Conservation (phyloP, 2,329 filamentous ascomycete genomes). For the Zymoseptoria crescenta region DNA sequence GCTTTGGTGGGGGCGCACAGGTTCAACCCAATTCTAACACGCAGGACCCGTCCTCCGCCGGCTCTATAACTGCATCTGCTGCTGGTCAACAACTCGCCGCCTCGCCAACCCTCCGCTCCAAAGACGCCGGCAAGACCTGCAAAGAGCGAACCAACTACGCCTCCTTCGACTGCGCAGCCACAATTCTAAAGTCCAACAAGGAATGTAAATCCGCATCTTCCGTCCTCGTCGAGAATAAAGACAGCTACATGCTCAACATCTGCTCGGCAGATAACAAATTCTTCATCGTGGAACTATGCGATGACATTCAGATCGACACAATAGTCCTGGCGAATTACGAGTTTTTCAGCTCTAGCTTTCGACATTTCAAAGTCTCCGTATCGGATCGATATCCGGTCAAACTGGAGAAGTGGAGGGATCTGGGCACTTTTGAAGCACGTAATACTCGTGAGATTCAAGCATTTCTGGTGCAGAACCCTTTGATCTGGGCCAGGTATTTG, state of each 20-base stretch:
- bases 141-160: constrained; percentile 97
- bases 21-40: constrained; percentile 3
- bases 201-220: constrained; percentile 82
- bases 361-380: constrained; percentile 82
- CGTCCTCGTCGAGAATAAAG: constrained; percentile 91
- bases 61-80: constrained; percentile 2
- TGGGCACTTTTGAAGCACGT: constrained; percentile 82
- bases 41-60: background rate
- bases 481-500: constrained; percentile 92
- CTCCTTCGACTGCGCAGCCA: constrained; percentile 93
- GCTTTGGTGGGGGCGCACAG: constrained; percentile 44
- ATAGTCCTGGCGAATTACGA: constrained; percentile 97
- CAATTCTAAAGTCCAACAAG: constrained; percentile 79
- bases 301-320: constrained; percentile 80
- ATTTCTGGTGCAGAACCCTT: constrained; percentile 85
- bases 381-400: constrained; percentile 94
- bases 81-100: constrained; percentile 4
- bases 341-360: constrained; percentile 96
- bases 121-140: constrained; percentile 93
- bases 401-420: constrained; percentile 77
- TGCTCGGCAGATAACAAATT: constrained; percentile 85
- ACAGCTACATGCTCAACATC: constrained; percentile 95
- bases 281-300: constrained; percentile 86
- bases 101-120: constrained; percentile 54
- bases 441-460: constrained; percentile 92